phyloP scores from a whole-genome alignment of 2,329 filamentous ascomycete species.

The Fusarium sambucinum region DNA sequence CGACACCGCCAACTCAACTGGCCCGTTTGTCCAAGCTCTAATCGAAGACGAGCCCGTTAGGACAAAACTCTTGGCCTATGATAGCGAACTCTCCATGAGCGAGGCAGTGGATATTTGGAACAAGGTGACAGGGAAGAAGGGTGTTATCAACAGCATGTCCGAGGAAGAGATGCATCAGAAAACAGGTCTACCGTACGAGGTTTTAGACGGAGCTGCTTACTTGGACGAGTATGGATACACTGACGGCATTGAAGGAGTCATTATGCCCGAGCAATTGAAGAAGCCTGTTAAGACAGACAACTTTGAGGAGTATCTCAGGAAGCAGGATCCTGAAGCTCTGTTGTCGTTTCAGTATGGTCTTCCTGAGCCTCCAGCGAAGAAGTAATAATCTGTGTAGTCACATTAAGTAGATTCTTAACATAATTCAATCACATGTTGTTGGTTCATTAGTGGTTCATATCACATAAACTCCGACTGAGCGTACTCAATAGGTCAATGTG shows the following conservation, averaged over 20 bases:
- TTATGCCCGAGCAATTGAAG: conserved; percentile 56
- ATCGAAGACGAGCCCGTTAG: conserved; percentile 55
- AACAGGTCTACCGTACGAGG: conserved; percentile 53
- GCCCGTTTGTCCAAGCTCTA: conserved; percentile 59
- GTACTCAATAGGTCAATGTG: not conserved
- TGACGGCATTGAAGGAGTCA: conserved; percentile 53
- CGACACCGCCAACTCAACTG: conserved; percentile 54
- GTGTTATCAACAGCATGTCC: conserved; percentile 47
- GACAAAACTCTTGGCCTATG: conserved; percentile 60
- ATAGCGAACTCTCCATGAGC: conserved; percentile 52
- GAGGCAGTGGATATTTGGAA: conserved; percentile 54
- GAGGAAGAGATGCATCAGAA: conserved; percentile 52
- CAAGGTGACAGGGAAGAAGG: conserved; percentile 53
- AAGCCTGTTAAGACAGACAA: conserved; percentile 46
- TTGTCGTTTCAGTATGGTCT: conserved; percentile 2
- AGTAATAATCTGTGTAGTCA: not conserved
- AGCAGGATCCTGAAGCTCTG: conserved; percentile 28
- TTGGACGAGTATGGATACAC: conserved; percentile 57
- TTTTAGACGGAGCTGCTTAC: conserved; percentile 53
- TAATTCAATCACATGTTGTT: not conserved
- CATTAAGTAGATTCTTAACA: no score
- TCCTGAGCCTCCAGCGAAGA: not conserved
- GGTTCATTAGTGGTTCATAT: not conserved
- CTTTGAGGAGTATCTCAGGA: conserved; percentile 50
- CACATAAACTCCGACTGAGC: no score